These are phyloP conservation scores for Vigna nakashimae DNA, from an alignment of 306 rosid genomes.

Conservation along the genomic window DNA sequence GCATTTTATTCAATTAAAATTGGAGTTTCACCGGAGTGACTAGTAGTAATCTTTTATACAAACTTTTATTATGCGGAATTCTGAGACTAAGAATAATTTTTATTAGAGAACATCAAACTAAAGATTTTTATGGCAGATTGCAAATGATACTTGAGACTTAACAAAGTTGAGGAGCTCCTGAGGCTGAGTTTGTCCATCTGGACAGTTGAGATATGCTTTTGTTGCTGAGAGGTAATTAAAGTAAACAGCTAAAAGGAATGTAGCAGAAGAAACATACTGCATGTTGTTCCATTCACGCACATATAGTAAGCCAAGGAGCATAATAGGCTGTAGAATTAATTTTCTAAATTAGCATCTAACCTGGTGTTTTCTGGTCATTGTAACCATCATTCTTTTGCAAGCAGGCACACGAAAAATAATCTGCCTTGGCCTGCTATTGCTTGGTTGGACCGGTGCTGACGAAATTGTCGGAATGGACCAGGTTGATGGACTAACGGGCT, in stretches of 20 bases:
- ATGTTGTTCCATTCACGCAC: conserved; percentile 87
- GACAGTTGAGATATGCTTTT: conserved; percentile 69
- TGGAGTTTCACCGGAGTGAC: not conserved
- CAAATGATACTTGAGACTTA: conserved; percentile 53
- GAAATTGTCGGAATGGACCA: too few relatives aligned
- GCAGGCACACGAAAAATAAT: conserved; percentile 82
- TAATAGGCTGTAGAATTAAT: not conserved
- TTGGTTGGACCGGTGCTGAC: not conserved
- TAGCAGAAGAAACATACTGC: conserved; percentile 82
- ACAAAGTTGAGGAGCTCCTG: conserved; percentile 75
- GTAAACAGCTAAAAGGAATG: conserved; percentile 74
- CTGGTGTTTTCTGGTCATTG: conserved; percentile 75
- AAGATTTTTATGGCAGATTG: too few relatives aligned
- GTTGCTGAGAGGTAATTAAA: conserved; percentile 67
- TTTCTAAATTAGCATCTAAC: conserved; percentile 43
- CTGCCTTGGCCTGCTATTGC: conserved; percentile 90
- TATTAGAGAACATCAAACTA: too few relatives aligned
- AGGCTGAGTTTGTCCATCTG: conserved; percentile 71
- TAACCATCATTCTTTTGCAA: conserved; percentile 85
- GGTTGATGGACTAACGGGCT: too few relatives aligned
- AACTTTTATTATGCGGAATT: too few relatives aligned
- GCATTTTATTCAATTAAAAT: not conserved
- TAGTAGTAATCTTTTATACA: not conserved
- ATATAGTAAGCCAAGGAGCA: conserved; percentile 61
- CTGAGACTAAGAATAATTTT: too few relatives aligned